Conservation (phyloP, 495 filamentous ascomycete species). For the Tetracladium marchalianum region DNA sequence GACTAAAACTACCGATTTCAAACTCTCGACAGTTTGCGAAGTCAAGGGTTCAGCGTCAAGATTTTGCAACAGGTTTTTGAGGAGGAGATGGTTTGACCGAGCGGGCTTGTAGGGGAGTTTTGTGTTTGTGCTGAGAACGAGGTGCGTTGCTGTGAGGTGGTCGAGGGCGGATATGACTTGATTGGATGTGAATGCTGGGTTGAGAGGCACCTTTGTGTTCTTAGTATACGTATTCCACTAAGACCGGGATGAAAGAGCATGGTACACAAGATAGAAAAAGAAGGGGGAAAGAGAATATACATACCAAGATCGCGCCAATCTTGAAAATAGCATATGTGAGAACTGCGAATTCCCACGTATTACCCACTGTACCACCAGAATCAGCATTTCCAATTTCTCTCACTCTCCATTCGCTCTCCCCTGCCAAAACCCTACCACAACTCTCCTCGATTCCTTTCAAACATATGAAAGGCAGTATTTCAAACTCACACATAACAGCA, state of each 20-base stretch:
- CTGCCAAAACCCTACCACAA: no score
- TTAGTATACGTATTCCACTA: neutral
- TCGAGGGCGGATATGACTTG: conserved; percentile 72
- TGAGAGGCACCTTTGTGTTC: conserved; percentile 63
- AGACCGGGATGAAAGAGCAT: neutral
- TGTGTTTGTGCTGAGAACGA: conserved; percentile 78
- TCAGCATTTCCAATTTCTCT: no score
- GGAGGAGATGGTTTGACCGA: conserved; percentile 55
- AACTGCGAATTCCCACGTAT: conserved; percentile 71
- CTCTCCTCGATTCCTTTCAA: no score
- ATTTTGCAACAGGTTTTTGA: conserved; percentile 55
- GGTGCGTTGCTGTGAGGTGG: conserved; percentile 64
- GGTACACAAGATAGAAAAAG: neutral
- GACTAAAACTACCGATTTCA: conserved; percentile 63
- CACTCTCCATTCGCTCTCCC: no score
- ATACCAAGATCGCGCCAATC: conserved; percentile 76
- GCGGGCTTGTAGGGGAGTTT: conserved; percentile 76
- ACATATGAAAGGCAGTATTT: no score
- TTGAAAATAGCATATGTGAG: conserved; percentile 87
- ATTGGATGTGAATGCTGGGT: conserved; percentile 74
- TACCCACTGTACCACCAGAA: conserved; percentile 44
- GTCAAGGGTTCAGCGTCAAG: conserved; percentile 41
- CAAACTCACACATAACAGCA: conserved; percentile 50
- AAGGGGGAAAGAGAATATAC: conserved; percentile 4
- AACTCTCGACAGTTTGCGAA: conserved; percentile 56